phyloP scores from a whole-genome alignment of 108 stramenopile genomes.

The Pseudonitzschia pungens region DNA sequence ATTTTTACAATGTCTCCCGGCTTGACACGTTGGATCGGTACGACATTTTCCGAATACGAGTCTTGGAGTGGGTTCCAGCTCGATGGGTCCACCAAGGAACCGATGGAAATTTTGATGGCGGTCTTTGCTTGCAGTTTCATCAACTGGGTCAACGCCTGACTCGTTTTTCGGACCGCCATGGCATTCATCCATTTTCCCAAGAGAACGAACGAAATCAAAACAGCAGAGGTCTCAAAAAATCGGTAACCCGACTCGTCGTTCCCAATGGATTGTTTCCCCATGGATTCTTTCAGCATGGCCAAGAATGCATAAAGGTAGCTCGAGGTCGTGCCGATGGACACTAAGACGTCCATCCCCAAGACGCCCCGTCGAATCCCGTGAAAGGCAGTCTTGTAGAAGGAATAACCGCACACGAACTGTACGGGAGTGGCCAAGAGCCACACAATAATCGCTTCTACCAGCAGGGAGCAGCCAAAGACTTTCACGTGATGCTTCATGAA shows the following conservation, averaged over 20 bases:
- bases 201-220: slow-evolving; percentile 95
- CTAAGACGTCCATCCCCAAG: slow-evolving; percentile 96
- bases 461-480: slow-evolving; percentile 23
- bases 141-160: slow-evolving; percentile 80
- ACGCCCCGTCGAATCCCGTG: slow-evolving; percentile 52
- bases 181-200: slow-evolving; percentile 93
- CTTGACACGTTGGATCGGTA: slow-evolving; percentile 36
- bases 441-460: slow-evolving; percentile 42
- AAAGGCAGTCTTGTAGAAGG: slow-evolving; percentile 84
- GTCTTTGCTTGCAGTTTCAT: slow-evolving; percentile 71
- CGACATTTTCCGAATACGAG: slow-evolving; percentile 33
- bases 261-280: no score
- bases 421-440: slow-evolving; percentile 75
- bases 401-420: slow-evolving; percentile 86
- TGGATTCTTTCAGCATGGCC: no score
- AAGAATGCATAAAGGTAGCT: slow-evolving; percentile 78
- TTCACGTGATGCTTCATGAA: slow-evolving; percentile 22
- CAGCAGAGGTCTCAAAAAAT: slow-evolving; percentile 94
- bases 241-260: slow-evolving; percentile 22
- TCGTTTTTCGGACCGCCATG: slow-evolving; percentile 86
- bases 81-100: neutral
- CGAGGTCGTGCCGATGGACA: slow-evolving; percentile 89
- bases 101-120: slow-evolving; percentile 35
- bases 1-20: slow-evolving; percentile 73
- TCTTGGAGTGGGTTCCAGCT: slow-evolving; percentile 33